A percentile compares a stretch with the other conserved stretches of the same genome.
phyloP scores from a whole-genome alignment of 176 grass and related monocot species.

The Avena sativa region DNA sequence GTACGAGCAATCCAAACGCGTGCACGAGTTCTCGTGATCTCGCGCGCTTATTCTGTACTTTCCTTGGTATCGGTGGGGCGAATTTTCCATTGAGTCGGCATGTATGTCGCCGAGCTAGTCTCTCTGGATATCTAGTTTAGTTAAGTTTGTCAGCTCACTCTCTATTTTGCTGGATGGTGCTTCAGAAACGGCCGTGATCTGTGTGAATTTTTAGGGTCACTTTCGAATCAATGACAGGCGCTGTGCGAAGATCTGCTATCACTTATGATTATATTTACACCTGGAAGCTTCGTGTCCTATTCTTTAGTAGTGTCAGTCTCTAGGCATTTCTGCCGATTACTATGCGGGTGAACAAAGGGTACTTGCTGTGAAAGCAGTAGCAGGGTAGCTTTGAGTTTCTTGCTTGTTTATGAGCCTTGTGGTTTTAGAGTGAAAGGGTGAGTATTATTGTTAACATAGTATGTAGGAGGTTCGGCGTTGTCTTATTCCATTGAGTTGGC shows the following conservation, averaged over 20 bases:
- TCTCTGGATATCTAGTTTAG: neutral
- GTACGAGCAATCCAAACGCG: slow-evolving; percentile 34
- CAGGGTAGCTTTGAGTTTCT: neutral
- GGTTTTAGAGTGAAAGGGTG: neutral
- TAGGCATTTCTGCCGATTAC: neutral
- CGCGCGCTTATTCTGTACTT: neutral
- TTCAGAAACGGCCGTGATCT: slow-evolving; percentile 1
- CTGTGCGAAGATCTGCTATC: slow-evolving; percentile 5
- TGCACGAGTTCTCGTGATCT: slow-evolving; percentile 12
- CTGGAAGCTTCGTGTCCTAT: neutral
- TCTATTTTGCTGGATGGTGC: neutral
- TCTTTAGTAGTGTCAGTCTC: neutral
- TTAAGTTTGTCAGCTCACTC: neutral
- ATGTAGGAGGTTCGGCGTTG: neutral
- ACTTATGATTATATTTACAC: slow-evolving; percentile 20
- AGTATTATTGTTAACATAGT: neutral
- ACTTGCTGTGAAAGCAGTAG: neutral
- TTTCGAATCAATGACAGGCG: neutral
- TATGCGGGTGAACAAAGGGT: neutral
- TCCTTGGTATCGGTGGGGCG: neutral
- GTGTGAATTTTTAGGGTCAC: neutral
- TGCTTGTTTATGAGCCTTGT: neutral
- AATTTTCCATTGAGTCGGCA: neutral
- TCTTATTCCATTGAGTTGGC: neutral
- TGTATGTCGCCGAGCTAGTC: neutral